Evolutionary conservation across 2,329 filamentous ascomycete species (phyloP).

Genomic region (Fusarium graminum): DNA sequence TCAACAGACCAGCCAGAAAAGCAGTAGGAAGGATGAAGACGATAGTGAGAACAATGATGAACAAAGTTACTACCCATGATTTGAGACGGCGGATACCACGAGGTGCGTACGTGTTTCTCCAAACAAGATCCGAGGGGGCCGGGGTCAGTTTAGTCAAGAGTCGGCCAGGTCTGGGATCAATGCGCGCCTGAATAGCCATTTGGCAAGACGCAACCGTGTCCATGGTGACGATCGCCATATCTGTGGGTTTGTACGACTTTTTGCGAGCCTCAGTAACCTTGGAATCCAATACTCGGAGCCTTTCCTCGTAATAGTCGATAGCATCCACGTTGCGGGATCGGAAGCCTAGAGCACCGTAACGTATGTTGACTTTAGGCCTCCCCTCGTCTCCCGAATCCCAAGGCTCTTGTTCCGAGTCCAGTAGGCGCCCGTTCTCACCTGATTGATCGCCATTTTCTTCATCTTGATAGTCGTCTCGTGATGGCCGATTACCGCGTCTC

Average conservation of each 20-base stretch:
- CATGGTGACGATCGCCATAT: slow-evolving; percentile 96
- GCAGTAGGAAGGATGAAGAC: slow-evolving; percentile 90
- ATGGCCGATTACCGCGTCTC: slow-evolving; percentile 30
- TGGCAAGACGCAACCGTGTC: slow-evolving; percentile 92
- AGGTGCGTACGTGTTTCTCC: slow-evolving; percentile 90
- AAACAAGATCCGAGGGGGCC: slow-evolving; percentile 91
- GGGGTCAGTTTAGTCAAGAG: slow-evolving; percentile 89
- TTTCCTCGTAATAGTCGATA: slow-evolving; percentile 94
- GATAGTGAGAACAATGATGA: slow-evolving; percentile 85
- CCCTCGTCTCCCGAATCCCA: slow-evolving; percentile 57
- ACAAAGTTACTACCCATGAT: slow-evolving; percentile 84
- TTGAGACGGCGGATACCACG: slow-evolving; percentile 79
- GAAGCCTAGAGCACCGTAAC: slow-evolving; percentile 82
- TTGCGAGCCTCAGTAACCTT: slow-evolving; percentile 77
- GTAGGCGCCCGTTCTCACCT: slow-evolving; percentile 70
- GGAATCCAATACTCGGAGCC: slow-evolving; percentile 82
- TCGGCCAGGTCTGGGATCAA: slow-evolving; percentile 89
- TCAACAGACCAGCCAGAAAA: slow-evolving; percentile 82
- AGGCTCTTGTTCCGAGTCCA: slow-evolving; percentile 61
- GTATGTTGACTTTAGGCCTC: slow-evolving; percentile 78
- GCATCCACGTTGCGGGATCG: slow-evolving; percentile 83
- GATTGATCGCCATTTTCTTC: slow-evolving; percentile 59
- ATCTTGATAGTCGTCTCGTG: slow-evolving; percentile 46
- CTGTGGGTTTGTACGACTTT: slow-evolving; percentile 81
- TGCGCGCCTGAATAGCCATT: slow-evolving; percentile 94